A percentile compares a stretch with the other conserved stretches of the same genome.
These are phyloP conservation scores for Lolium multiflorum DNA, from an alignment of 176 grass and related monocot genomes.

Conservation along the genomic window DNA sequence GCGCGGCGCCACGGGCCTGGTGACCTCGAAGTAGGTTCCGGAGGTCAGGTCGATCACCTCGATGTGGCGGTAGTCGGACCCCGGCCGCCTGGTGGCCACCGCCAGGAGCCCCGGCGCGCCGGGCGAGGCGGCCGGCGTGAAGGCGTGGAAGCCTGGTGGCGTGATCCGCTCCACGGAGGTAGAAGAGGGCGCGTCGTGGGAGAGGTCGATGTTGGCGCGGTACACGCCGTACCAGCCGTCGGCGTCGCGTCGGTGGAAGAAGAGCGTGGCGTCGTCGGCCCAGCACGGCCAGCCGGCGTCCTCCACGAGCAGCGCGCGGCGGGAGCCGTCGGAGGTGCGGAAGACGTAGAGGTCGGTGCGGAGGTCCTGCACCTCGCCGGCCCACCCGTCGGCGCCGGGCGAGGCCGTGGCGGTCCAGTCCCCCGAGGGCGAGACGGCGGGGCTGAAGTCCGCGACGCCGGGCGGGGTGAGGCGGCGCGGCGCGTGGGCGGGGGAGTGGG, in stretches of 20 bases:
- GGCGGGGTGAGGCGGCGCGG: slow-evolving; percentile 57
- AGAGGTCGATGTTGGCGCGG: slow-evolving; percentile 55
- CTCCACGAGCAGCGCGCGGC: slow-evolving; percentile 48
- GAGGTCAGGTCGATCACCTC: slow-evolving; percentile 70
- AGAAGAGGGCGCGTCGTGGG: slow-evolving; percentile 22
- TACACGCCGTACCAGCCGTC: slow-evolving; percentile 85
- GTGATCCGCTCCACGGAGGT: slow-evolving; percentile 62
- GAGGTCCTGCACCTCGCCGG: slow-evolving; percentile 78
- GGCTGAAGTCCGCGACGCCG: slow-evolving; percentile 73
- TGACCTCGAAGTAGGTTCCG: slow-evolving; percentile 62
- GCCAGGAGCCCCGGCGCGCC: slow-evolving; percentile 68
- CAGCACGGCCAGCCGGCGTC: slow-evolving; percentile 83
- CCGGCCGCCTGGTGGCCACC: slow-evolving; percentile 69
- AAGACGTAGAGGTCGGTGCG: slow-evolving; percentile 76
- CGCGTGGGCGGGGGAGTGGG: slow-evolving; percentile 13
- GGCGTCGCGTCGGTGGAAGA: slow-evolving; percentile 79
- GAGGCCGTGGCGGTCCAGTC: slow-evolving; percentile 78
- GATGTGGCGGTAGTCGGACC: slow-evolving; percentile 76
- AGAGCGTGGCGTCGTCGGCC: slow-evolving; percentile 79
- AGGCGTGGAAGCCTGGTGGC: slow-evolving; percentile 78
- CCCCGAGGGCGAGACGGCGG: slow-evolving; percentile 79
- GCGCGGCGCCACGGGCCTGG: slow-evolving; percentile 53
- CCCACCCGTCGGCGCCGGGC: slow-evolving; percentile 45
- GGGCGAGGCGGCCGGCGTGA: slow-evolving; percentile 78
- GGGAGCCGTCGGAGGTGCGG: slow-evolving; percentile 63